Conservation (phyloP, 176 grass and related monocot species). For the Echinochloa phyllopogon region DNA sequence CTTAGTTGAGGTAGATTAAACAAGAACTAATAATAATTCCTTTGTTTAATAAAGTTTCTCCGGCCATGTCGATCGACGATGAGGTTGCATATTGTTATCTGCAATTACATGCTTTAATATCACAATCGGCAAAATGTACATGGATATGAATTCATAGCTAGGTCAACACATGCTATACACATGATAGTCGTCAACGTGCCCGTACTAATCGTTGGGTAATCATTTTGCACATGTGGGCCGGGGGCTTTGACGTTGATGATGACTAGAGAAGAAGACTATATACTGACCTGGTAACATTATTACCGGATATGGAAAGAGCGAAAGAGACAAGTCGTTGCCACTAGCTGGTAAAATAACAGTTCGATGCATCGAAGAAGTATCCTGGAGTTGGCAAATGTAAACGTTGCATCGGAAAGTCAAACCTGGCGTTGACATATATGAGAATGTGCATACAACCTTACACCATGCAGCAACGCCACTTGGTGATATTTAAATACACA, state of each 20-base stretch:
- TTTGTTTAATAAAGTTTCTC: background rate
- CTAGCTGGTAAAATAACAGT: background rate
- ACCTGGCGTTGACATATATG: background rate
- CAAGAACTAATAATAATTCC: background rate
- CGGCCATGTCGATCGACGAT: background rate
- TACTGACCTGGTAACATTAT: background rate
- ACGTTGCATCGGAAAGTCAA: background rate
- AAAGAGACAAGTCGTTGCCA: slow-evolving; percentile 13
- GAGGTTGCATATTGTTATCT: background rate
- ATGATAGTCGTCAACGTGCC: background rate
- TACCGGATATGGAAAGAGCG: slow-evolving; percentile 8
- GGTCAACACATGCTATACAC: background rate
- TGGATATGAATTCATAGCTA: background rate
- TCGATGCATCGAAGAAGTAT: background rate
- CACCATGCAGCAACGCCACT: background rate
- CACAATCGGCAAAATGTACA: background rate
- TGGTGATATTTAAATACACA: slow-evolving; percentile 6
- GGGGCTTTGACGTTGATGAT: background rate
- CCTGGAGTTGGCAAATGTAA: background rate
- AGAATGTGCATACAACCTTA: background rate
- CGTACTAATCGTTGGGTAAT: background rate
- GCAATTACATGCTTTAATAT: background rate
- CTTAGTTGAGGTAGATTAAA: background rate
- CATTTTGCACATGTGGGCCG: background rate
- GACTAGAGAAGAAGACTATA: background rate